phyloP scores from a whole-genome alignment of 169 alveolate genomes.

The Plasmodium knowlesi region DNA sequence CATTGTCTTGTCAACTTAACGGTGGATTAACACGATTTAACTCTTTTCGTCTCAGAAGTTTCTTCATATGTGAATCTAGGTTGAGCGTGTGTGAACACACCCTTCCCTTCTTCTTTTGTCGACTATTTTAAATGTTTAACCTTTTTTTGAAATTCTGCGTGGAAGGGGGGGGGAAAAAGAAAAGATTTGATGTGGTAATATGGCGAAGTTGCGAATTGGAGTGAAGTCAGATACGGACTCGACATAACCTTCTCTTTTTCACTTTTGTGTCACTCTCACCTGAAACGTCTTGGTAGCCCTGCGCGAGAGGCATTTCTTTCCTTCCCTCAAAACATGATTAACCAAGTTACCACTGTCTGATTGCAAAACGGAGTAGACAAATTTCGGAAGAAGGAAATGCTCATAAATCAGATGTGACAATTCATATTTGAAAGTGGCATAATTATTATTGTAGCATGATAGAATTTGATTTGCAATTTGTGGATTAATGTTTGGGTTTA shows the following conservation, averaged over 20 bases:
- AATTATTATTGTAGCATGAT: constrained; percentile 48
- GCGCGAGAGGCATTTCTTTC: constrained; percentile 14
- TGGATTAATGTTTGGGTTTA: constrained; percentile 46
- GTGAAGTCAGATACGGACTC: neutral
- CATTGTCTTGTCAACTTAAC: neutral
- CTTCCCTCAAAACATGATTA: constrained; percentile 22
- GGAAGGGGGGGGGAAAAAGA: neutral
- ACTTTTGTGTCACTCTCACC: neutral
- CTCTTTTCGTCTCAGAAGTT: neutral
- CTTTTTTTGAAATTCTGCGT: constrained; percentile 31
- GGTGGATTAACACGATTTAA: neutral
- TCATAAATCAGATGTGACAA: constrained; percentile 26
- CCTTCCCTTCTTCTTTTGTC: neutral
- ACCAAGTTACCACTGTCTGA: constrained; percentile 4
- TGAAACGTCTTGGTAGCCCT: constrained; percentile 23
- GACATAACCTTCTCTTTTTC: neutral
- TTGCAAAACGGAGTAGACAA: neutral
- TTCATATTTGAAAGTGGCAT: constrained; percentile 34
- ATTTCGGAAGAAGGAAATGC: constrained; percentile 16
- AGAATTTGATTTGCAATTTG: constrained; percentile 22
- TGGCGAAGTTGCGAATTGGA: neutral
- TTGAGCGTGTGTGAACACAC: neutral
- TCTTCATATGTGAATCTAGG: neutral
- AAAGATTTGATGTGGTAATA: neutral
- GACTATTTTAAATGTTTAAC: constrained; percentile 17